Evolutionary conservation across 352 stramenopile genomes (phyloP).

Genomic region (Pythium coloratum): DNA sequence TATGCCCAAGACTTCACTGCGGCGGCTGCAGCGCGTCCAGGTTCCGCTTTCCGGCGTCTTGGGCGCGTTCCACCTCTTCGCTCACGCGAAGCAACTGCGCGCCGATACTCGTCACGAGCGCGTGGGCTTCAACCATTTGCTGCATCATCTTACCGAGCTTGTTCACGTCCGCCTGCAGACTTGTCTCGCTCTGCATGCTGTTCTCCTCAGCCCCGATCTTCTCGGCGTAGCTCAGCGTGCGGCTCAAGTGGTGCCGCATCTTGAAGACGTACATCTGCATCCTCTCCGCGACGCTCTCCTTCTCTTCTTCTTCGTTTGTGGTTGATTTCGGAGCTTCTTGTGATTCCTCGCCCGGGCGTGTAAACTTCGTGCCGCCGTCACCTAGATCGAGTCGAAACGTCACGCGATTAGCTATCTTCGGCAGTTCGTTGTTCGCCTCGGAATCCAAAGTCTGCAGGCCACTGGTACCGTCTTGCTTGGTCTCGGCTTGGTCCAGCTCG

Average conservation of each 20-base stretch:
- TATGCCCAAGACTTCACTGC: neutral
- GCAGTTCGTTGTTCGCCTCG: constrained; percentile 9
- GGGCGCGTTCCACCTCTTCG: neutral
- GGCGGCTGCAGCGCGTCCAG: neutral
- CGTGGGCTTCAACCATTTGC: constrained; percentile 41
- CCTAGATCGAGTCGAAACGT: constrained; percentile 49
- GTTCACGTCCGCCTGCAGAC: constrained; percentile 34
- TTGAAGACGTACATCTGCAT: constrained; percentile 52
- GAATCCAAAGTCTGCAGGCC: neutral
- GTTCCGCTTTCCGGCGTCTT: neutral
- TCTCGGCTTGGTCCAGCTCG: constrained; percentile 23
- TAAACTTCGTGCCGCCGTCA: constrained; percentile 40
- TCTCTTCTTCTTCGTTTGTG: constrained; percentile 16
- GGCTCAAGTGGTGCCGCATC: constrained; percentile 59
- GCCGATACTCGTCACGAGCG: constrained; percentile 39
- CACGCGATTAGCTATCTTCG: constrained; percentile 52
- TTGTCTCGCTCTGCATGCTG: constrained; percentile 45
- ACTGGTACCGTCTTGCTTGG: constrained; percentile 18
- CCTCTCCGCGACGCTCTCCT: constrained; percentile 41
- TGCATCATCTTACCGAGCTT: constrained; percentile 33
- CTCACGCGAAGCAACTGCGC: constrained; percentile 29
- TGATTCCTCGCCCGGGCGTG: constrained; percentile 53
- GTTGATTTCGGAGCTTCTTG: constrained; percentile 30
- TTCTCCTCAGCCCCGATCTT: constrained; percentile 56
- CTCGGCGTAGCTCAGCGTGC: constrained; percentile 61